Conservation (phyloP, 129 eudicot species). For the Pseudognaphalium luteoalbum region DNA sequence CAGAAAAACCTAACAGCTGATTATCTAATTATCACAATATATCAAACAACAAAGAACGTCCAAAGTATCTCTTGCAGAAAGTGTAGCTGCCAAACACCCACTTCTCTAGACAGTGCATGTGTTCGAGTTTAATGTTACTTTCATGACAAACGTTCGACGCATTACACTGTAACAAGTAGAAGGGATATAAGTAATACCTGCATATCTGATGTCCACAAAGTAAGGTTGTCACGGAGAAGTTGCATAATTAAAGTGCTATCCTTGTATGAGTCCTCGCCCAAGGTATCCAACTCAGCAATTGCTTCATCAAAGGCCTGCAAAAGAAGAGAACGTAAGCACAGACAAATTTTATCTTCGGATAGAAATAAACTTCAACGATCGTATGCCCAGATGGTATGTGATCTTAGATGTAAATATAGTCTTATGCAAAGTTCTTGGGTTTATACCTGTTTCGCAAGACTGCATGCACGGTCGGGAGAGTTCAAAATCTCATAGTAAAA, state of each 20-base stretch:
- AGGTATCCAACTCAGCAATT: conserved; percentile 6
- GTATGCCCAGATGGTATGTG: not conserved
- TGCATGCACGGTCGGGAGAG: conserved; percentile 68
- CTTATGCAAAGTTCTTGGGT: not conserved
- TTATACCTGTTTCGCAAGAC: conserved; percentile 61
- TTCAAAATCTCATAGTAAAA: conserved; percentile 69
- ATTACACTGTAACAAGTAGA: no score
- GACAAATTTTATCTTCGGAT: no score
- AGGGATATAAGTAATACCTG: not conserved
- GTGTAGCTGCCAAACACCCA: no score
- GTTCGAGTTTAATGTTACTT: no score
- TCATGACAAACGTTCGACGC: no score
- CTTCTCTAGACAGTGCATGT: no score
- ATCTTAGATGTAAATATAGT: not conserved
- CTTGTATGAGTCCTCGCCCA: not conserved
- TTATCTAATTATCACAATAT: no score
- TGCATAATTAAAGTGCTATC: not conserved
- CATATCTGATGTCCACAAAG: conserved; percentile 9
- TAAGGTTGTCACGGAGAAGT: conserved; percentile 4
- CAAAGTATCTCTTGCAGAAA: no score
- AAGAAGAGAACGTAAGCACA: no score
- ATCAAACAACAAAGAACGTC: no score
- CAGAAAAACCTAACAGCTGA: no score
- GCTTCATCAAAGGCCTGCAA: conserved; percentile 5
- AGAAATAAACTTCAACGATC: no score